Evolutionary conservation across 257 asterid genomes (phyloP), one percentile per base, ranked within the genome.

Genomic region (Eucommia ulmoides): DNA sequence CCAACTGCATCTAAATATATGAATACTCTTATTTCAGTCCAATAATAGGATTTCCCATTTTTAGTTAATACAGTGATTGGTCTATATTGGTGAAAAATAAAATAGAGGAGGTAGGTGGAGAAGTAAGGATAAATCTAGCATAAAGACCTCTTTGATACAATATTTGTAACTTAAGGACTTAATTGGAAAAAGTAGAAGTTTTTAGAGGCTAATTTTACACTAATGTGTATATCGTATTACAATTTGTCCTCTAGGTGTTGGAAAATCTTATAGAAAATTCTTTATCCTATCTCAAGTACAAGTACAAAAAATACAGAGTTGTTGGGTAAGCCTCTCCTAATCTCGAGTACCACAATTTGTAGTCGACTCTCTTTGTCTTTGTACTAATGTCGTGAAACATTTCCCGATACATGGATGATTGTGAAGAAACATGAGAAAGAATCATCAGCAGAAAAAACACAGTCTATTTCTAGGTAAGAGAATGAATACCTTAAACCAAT

Each of bases 221-320:
- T n/a, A n/a, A n/a, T n/a, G n/a, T n/a, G n/a, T n/a, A n/a, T n/a
- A n/a, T n/a, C n/a, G n/a, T n/a, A n/a, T n/a, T n/a, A n/a, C n/a
- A 42, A 58, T 54, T 38, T 60, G 24, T 62, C 59, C 29, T 42
- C 20, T 71, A 89, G 97, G 96, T 91, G 52, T 64, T 91, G 25
- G 93, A 75, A 56, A 86, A 91, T 81, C 82, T 91, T 59, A 25
- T 82, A 66, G 98, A 80, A 63, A 91, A 86, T 67, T 83, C 93
- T 26, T 26, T 83, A 45, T 96, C 98, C 0, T 91, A 80, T 66
- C 42, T 91, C 23, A 76, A 84, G n/a, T 86, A 91, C 70, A 91
- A 81, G 68, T 75, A 74, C 65, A 83, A 65, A 71, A 91, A 86
- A 70, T 83, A 63, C 56, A 60, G 76, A 67, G 83, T 88, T 17